Evolutionary conservation across 306 rosid genomes (phyloP), one percentile per base, ranked within the genome.

Genomic region (Rosa chinensis): DNA sequence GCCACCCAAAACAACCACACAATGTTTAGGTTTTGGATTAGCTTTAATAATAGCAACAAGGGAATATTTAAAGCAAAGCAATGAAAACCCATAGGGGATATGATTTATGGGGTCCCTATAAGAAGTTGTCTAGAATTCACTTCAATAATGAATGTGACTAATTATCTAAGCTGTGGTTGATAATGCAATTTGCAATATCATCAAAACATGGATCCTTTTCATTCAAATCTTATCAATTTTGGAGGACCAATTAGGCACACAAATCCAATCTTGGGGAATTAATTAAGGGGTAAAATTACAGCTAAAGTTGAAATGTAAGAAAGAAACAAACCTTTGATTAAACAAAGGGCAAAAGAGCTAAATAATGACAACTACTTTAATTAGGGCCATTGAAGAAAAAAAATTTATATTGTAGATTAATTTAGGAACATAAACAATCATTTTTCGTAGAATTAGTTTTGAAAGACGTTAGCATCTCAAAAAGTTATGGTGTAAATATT

Each of bases 1-100:
- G 70, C 78, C 78, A 59, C 70, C 66, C 43, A 75, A 59, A 32
- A 66, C 48, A 8, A 66, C 25, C 69, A 43, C 78, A 9, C 45
- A 75, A 14, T 25, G 78, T 25, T 44, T 59, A 25, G 70, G 44
- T 61, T 75, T 61, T 44, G 70, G 78, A 75, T 61, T 75, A 44
- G 28, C 20, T 61, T 75, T 4, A 59, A 42, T 43, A 75, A 75
- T 43, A 35, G 16, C 67, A 6, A 39, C n/a, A 42, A n/a, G 69
- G 23, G 69, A 74, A 58, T 74, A 74, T 74, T 43, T 40, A 74
- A 56, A 74, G 66, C 77, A 40, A 74, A 42, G 66, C 62, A 44
- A 23, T 40, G 67, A 56, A 42, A 43, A 25, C 40, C 69, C 55
- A 53, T 18, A 20, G 4, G 64, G 50, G 52, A 55, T 55, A 18